Percentiles rank a stretch among this genome's conserved stretches.
Conservation (phyloP, 257 asterid genomes). For the Hygrophila difformis region DNA sequence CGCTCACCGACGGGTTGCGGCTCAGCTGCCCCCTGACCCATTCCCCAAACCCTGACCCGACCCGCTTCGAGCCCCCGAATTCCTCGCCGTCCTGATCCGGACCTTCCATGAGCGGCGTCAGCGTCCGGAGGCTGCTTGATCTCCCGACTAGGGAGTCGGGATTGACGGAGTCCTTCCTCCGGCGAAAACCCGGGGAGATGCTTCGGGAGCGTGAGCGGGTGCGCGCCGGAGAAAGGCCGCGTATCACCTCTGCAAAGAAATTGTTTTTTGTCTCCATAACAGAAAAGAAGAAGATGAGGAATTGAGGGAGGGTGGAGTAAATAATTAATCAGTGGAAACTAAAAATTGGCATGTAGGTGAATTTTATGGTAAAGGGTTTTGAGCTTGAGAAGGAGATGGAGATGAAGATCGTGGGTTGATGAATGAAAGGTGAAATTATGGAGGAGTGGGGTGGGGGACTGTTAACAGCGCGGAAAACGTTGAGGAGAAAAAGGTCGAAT, state of each 20-base stretch:
- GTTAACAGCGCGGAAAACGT: too few species aligned
- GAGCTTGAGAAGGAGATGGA: too few species aligned
- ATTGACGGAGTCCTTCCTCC: constrained; percentile 39
- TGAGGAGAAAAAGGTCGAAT: too few species aligned
- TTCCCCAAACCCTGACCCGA: constrained; percentile 45
- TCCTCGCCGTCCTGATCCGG: constrained; percentile 63
- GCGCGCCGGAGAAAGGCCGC: constrained; percentile 70
- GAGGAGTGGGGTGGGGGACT: too few species aligned
- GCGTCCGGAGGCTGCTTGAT: constrained; percentile 51
- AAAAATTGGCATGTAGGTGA: too few species aligned
- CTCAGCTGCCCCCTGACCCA: constrained; percentile 56
- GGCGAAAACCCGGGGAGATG: not conserved
- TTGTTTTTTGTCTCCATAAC: too few species aligned
- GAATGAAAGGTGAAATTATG: too few species aligned
- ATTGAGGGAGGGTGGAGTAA: too few species aligned
- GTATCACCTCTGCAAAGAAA: constrained; percentile 34
- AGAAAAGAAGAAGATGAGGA: too few species aligned
- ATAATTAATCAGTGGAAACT: too few species aligned
- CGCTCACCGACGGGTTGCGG: constrained; percentile 38
- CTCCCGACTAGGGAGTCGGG: constrained; percentile 24
- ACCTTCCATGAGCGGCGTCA: constrained; percentile 71
- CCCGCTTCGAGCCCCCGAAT: constrained; percentile 38
- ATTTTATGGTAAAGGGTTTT: too few species aligned
- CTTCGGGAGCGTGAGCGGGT: constrained; percentile 52
- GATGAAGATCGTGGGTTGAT: too few species aligned